Conservation (phyloP, 1,284 basidiomycete genomes). For the Puccinia novopanici region DNA sequence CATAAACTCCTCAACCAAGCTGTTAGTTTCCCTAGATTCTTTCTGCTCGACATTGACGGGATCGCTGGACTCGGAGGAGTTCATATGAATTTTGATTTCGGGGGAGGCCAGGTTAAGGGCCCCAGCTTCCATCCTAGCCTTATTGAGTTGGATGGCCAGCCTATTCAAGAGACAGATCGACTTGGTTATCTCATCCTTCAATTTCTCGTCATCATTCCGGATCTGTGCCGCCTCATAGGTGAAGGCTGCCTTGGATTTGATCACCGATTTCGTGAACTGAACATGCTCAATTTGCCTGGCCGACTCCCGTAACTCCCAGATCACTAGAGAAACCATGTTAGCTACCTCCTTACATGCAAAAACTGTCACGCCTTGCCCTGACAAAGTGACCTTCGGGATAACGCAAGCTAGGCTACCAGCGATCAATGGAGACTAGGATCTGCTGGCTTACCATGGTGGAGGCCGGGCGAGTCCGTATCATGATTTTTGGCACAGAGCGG, state of each 20-base stretch:
- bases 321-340: too few species aligned
- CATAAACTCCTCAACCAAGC: conserved; percentile 99
- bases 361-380: conserved; percentile 88
- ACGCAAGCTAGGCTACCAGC: conserved; percentile 81
- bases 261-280: conserved; percentile 90
- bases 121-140: too few species aligned
- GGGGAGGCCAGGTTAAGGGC: too few species aligned
- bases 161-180: conserved; percentile 86
- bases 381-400: conserved; percentile 99
- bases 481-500: conserved; percentile 88
- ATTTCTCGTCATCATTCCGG: conserved; percentile 83
- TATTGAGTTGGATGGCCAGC: conserved; percentile 80
- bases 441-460: conserved; percentile 88
- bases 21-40: conserved; percentile 88
- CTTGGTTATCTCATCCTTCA: conserved; percentile 77
- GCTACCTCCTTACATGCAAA: too few species aligned
- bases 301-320: conserved; percentile 89
- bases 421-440: conserved; percentile 91
- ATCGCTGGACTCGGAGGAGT: too few species aligned
- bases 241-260: too few species aligned
- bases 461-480: conserved; percentile 90
- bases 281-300: conserved; percentile 87
- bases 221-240: too few species aligned
- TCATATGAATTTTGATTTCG: too few species aligned
- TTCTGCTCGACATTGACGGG: conserved; percentile 99